phyloP scores from a whole-genome alignment of 768 basidiomycete species.

The Panus rudis region DNA sequence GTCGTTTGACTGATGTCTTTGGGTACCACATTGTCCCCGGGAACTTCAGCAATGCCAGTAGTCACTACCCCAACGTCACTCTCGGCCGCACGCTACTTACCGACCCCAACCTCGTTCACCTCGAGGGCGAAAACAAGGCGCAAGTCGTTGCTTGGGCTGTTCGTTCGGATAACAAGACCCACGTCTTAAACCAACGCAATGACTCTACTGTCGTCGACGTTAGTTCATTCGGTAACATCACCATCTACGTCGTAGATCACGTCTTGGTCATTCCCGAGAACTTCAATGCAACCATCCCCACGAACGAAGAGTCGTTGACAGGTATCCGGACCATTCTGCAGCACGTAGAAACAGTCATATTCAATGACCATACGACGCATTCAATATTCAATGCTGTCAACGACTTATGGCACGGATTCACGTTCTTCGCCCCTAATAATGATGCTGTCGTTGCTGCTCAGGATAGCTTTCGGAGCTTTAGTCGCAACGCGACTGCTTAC shows the following conservation, averaged over 20 bases:
- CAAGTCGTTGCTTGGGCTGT: constrained; percentile 48
- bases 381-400: constrained; percentile 29
- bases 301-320: constrained; percentile 34
- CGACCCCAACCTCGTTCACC: constrained; percentile 35
- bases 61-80: constrained; percentile 46
- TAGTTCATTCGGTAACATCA: constrained; percentile 29
- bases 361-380: constrained; percentile 19
- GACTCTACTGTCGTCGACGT: constrained; percentile 31
- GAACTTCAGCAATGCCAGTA: constrained; percentile 36
- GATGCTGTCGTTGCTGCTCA: constrained; percentile 35
- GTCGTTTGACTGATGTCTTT: constrained; percentile 37
- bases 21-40: constrained; percentile 52
- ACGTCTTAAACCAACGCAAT: constrained; percentile 40
- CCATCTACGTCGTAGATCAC: constrained; percentile 40
- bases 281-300: constrained; percentile 33
- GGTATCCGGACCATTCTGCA: constrained; percentile 21
- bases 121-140: constrained; percentile 46
- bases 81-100: constrained; percentile 58
- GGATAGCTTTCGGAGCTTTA: constrained; percentile 24
- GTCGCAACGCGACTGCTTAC: constrained; percentile 40
- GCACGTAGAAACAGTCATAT: constrained; percentile 17
- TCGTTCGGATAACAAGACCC: constrained; percentile 28
- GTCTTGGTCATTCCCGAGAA: constrained; percentile 48
- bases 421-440: constrained; percentile 59
- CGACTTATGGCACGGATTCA: constrained; percentile 39